Evolutionary conservation across 2,329 filamentous ascomycete species (phyloP), one percentile per base, ranked within the genome.

Genomic region (Trichoderma koningii): DNA sequence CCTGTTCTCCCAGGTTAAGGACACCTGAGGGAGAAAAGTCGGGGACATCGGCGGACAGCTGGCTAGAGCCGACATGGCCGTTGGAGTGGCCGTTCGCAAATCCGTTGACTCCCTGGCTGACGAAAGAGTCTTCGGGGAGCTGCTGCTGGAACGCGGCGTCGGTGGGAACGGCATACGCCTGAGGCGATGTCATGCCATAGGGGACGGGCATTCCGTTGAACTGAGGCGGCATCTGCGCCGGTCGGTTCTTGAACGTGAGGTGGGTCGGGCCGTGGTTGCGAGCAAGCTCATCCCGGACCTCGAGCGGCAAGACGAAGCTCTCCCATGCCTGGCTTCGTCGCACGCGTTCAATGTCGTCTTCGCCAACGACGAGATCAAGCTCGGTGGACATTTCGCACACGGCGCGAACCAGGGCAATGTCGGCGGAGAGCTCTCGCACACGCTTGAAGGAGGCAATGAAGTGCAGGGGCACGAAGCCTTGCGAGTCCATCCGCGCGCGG

Each of bases 401-500:
- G 63, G 85, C 83, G 67, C 91, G 91, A 66, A 98, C 81, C 63
- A 93, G 77, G 45, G 91, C 87, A 65, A 89, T 80, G 65, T 97
- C 85, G 0, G 89, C 71, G 10, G 75, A 77, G 41, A 78, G 71
- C 41, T 76, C 73, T 42, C 73, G 75, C 66, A 79, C 89, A 66
- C 95, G 89, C 76, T 92, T 92, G 82, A 99, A 99, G n/a, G 83
- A 84, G 23, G 90, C 85, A 70, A 99, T 89, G 66, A 97, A 85
- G 41, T 85, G 83, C 59, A 99, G 80, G 57, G 87, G 88, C 15
- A 97, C 93, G 73, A 93, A 98, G 19, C 95, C 95, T 76, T 98
- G 91, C 1, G 90, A 91, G 74, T 99, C 94, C 95, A 99, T 98
- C 71, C 93, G 89, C 72, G 87, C 88, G 65, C 95, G 89, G 66